Evolutionary conservation across 2,329 filamentous ascomycete genomes (phyloP).

Genomic region (Macrophomina phaseolina): DNA sequence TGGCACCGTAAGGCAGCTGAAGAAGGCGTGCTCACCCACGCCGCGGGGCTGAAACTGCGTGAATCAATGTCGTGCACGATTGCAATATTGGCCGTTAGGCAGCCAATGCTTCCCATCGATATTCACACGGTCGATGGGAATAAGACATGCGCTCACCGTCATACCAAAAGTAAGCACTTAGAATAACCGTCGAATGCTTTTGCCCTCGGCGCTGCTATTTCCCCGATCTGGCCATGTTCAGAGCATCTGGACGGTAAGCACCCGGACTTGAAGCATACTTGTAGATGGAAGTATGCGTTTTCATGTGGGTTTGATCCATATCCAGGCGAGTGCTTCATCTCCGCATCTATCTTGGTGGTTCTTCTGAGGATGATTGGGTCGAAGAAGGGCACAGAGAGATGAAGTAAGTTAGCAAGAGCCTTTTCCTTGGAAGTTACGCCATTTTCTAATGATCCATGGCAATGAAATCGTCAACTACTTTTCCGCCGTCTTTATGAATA

Average conservation of each 20-base stretch:
- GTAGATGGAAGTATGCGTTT: too few relatives aligned
- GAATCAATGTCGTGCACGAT: not conserved
- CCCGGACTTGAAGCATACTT: too few relatives aligned
- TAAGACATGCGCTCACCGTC: not conserved
- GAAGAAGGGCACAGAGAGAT: too few relatives aligned
- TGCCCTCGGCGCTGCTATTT: too few relatives aligned
- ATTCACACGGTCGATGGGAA: not conserved
- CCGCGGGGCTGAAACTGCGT: conserved; percentile 1
- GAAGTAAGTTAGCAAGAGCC: too few relatives aligned
- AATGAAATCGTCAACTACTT: conserved; percentile 7
- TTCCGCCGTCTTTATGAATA: conserved; percentile 2
- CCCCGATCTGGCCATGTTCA: too few relatives aligned
- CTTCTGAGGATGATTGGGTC: too few relatives aligned
- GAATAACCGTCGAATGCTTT: not conserved
- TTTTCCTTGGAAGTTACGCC: conserved; percentile 7
- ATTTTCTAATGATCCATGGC: not conserved
- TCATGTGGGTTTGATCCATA: too few relatives aligned
- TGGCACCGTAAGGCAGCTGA: not conserved
- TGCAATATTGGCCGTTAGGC: not conserved
- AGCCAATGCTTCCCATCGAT: not conserved
- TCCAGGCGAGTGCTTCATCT: too few relatives aligned
- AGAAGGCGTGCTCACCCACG: not conserved
- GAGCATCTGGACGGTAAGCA: too few relatives aligned
- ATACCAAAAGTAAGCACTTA: not conserved
- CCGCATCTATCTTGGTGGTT: too few relatives aligned